These are phyloP conservation scores for Heliamphora pulchella DNA, from an alignment of 179 eudicot species.

Conservation along the genomic window DNA sequence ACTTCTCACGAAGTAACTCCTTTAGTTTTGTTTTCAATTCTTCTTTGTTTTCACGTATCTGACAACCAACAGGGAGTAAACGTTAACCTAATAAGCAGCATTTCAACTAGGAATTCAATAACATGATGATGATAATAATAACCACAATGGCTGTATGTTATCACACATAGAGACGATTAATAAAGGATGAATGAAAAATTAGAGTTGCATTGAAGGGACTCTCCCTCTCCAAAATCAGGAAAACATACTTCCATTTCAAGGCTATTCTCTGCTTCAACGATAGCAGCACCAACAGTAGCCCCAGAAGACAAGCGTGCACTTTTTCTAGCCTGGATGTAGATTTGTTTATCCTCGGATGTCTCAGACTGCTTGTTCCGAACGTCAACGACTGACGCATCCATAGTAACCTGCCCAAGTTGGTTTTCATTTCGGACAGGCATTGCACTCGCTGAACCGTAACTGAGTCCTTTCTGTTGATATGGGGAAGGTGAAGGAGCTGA, in stretches of 20 bases:
- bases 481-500: conserved; percentile 82
- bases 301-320: conserved; percentile 53
- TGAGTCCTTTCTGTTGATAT: conserved; percentile 38
- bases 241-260: conserved; percentile 68
- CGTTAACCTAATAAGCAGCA: not conserved
- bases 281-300: conserved; percentile 82
- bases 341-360: conserved; percentile 17
- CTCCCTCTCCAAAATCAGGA: conserved; percentile 26
- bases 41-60: conserved; percentile 75
- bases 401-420: conserved; percentile 13
- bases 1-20: conserved; percentile 73
- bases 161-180: too few species aligned
- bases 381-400: conserved; percentile 23
- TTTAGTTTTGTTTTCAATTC: conserved; percentile 76
- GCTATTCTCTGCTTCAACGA: conserved; percentile 73
- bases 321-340: conserved; percentile 39
- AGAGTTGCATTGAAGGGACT: conserved; percentile 19
- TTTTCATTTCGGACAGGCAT: conserved; percentile 17
- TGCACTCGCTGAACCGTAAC: conserved; percentile 18
- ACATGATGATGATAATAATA: not conserved
- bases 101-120: conserved; percentile 7
- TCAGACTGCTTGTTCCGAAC: conserved; percentile 20
- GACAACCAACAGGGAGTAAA: conserved; percentile 21
- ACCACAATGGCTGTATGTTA: too few species aligned
- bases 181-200: too few species aligned